Base-by-base conservation (phyloP, 2,329 filamentous ascomycete genomes). In the Epichloe coenophiala region DNA sequence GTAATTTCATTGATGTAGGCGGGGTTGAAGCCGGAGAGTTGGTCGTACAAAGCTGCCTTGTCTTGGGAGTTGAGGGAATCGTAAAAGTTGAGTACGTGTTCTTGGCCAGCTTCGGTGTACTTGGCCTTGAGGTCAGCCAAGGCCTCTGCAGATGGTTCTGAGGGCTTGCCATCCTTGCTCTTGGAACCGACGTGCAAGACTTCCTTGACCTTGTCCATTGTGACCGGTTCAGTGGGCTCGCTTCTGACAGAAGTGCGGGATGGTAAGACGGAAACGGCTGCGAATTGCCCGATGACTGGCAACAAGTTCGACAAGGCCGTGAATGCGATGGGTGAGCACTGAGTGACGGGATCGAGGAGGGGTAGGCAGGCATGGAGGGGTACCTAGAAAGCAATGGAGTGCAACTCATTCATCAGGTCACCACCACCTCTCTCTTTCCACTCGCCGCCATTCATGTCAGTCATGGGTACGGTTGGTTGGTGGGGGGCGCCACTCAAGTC, bases 1-100 rank as follows among this genome's bases (percentile, higher is more conserved):
- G 87, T 84, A 67, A 97, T 84, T 59, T 84, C 78, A 73, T 93
- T 95, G 78, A 97, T 91, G 71, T 86, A 79, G 53, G 78, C 75
- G 51, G 91, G 90, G 65, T 96, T 81, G 71, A 97, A 88, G 62
- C 74, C 75, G 56, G 78, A 77, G 54, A 97, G 78, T 70, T 97
- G 93, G 61, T 84, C 72, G 74, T 82, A 95, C 52, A 98, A 80
- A 8, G 75, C 68, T 43, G 82, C 81, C 72, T 95, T 88, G 57
- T 96, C 88, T 48, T 75, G 68, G 17, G 76, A 70, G 55, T 75
- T 74, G 55, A 98, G 83, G 55, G 83, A 78, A 63, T 96, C 88
- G 73, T 86, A 95, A 70, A 72, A 97, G 52, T 83, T 76, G 54
- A 93, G 83, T 38, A 95, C 77, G 65, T 84, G 91, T 56, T 82